Percentiles rank a stretch among this genome's conserved stretches.
Conservation (phyloP, 2,329 filamentous ascomycete species). For the Apiospora malaysiana region DNA sequence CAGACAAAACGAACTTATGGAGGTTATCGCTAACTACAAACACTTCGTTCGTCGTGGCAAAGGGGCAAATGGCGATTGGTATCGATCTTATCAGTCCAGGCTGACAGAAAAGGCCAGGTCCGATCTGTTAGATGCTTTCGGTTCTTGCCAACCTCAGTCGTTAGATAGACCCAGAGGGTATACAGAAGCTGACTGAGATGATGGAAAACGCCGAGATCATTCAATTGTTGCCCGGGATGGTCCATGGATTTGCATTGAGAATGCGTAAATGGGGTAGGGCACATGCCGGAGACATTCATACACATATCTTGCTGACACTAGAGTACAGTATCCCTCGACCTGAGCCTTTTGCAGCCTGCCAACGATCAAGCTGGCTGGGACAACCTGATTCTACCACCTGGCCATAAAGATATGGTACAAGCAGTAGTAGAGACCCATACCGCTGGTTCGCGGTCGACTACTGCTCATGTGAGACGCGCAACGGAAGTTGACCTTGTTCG, state of each 20-base stretch:
- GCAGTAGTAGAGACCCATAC: slow-evolving; percentile 38
- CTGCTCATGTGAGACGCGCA: not conserved
- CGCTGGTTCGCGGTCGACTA: slow-evolving; percentile 22
- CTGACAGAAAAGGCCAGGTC: not conserved
- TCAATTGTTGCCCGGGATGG: slow-evolving; percentile 30
- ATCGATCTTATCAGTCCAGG: not conserved
- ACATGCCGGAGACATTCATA: no score
- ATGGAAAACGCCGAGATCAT: slow-evolving; percentile 30
- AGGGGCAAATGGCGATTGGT: no score
- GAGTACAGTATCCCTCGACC: slow-evolving; percentile 27
- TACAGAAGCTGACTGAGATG: slow-evolving; percentile 22
- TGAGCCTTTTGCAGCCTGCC: slow-evolving; percentile 23
- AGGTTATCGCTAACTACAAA: no score
- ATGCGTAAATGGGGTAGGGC: slow-evolving; percentile 39
- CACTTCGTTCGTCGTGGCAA: no score
- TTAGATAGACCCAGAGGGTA: not conserved
- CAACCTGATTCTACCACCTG: slow-evolving; percentile 36
- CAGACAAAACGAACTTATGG: no score
- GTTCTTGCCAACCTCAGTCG: not conserved
- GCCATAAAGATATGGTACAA: slow-evolving; percentile 37
- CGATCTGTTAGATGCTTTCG: slow-evolving; percentile 4
- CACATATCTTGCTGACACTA: not conserved
- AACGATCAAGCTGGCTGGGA: slow-evolving; percentile 31
- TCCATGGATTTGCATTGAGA: slow-evolving; percentile 35
- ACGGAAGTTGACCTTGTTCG: slow-evolving; percentile 37